Conservation (phyloP, 1,139 yeast species). For the Lodderomyces metapsilosis region DNA sequence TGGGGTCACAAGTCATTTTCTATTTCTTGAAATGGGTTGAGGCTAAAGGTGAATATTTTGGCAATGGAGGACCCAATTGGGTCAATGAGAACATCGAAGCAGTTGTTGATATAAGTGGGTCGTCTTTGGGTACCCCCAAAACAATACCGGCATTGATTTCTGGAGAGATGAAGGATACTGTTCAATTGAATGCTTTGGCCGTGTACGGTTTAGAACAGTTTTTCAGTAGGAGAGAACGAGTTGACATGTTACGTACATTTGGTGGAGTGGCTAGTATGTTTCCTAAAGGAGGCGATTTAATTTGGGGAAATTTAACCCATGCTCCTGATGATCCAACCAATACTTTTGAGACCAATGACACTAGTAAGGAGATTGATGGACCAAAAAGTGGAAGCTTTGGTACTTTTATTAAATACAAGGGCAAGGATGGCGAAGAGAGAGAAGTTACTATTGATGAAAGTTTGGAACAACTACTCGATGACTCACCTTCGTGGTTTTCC, state of each 20-base stretch:
- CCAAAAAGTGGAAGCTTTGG: conserved; percentile 60
- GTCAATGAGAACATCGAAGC: conserved; percentile 81
- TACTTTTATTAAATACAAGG: conserved; percentile 65
- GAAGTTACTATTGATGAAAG: conserved; percentile 67
- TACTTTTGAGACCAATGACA: conserved; percentile 22
- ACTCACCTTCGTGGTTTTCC: conserved; percentile 75
- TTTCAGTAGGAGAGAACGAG: conserved; percentile 84
- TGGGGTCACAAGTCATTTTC: conserved; percentile 90
- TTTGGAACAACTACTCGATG: conserved; percentile 60
- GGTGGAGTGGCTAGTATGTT: conserved; percentile 95
- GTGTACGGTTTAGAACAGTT: conserved; percentile 93
- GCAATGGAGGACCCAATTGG: conserved; percentile 89
- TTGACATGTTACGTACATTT: conserved; percentile 80
- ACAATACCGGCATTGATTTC: conserved; percentile 86
- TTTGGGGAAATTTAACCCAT: conserved; percentile 73
- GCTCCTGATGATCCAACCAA: conserved; percentile 64
- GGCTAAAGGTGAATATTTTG: conserved; percentile 71
- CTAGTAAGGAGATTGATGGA: conserved; percentile 8
- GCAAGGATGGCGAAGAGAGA: conserved; percentile 13
- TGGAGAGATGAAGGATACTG: conserved; percentile 98
- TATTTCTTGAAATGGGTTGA: conserved; percentile 96
- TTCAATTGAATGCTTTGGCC: conserved; percentile 88
- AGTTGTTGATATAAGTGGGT: conserved; percentile 83
- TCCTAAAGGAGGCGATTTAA: conserved; percentile 87
- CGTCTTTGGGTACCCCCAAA: conserved; percentile 89